Evolutionary conservation across 371 early-diverging fungal genomes (phyloP).

Genomic region (Haplosporangium sp.): DNA sequence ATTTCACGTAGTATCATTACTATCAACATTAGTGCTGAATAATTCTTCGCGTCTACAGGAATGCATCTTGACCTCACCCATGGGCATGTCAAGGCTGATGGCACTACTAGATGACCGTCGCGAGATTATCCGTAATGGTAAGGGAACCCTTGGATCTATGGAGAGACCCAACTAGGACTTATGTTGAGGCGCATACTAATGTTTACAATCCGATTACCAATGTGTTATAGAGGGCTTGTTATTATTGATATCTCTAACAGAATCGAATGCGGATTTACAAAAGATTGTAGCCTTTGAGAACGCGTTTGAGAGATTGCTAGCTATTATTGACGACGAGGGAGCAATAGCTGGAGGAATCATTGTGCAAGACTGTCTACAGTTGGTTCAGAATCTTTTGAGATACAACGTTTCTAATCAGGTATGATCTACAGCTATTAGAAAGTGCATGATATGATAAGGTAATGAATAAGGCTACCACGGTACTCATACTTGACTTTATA

Average conservation of each 20-base stretch:
- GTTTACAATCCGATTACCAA: too few relatives aligned
- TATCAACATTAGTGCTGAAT: conserved; percentile 79
- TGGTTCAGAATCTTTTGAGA: conserved; percentile 90
- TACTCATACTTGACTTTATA: not conserved
- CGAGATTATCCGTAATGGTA: conserved; percentile 96
- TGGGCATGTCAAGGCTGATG: conserved; percentile 92
- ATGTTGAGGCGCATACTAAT: not conserved
- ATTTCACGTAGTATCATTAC: conserved; percentile 87
- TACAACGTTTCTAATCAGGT: conserved; percentile 97
- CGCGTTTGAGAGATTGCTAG: conserved; percentile 91
- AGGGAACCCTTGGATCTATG: not conserved
- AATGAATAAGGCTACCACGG: not conserved
- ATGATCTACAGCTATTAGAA: not conserved
- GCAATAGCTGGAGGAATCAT: conserved; percentile 94
- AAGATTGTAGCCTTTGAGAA: conserved; percentile 98
- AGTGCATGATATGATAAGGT: too few relatives aligned
- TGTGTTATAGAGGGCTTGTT: conserved; percentile 83
- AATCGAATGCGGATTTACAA: conserved; percentile 94
- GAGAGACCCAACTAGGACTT: not conserved
- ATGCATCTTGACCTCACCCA: conserved; percentile 87
- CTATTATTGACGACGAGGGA: conserved; percentile 91
- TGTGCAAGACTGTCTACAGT: conserved; percentile 94
- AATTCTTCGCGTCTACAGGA: conserved; percentile 81
- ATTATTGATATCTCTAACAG: conserved; percentile 88
- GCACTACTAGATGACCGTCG: conserved; percentile 92